Percentiles rank a stretch among this genome's conserved stretches.
These are phyloP conservation scores for Suillus paluster DNA, from an alignment of 768 basidiomycete species.

Conservation along the genomic window DNA sequence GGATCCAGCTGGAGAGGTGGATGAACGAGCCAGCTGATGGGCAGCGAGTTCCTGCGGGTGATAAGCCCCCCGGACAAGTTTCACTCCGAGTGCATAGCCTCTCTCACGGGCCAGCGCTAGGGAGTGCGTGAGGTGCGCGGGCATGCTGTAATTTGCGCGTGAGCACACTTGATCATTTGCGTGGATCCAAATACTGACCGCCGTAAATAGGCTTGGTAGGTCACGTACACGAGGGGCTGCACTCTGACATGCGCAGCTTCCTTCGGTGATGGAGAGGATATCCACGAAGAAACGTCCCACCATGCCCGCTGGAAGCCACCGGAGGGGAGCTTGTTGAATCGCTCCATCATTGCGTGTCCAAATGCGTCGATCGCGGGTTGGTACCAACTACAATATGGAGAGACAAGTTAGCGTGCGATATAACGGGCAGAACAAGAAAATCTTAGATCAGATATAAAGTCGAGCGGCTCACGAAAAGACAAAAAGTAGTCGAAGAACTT, in stretches of 20 bases:
- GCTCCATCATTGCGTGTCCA: constrained; percentile 71
- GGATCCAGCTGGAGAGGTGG: constrained; percentile 16
- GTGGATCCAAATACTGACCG: constrained; percentile 46
- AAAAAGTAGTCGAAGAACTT: background rate
- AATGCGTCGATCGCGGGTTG: constrained; percentile 84
- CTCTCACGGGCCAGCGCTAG: constrained; percentile 66
- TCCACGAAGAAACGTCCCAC: background rate
- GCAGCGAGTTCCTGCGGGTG: constrained; percentile 74
- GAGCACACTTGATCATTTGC: background rate
- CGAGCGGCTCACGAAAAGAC: background rate
- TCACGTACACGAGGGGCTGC: constrained; percentile 80
- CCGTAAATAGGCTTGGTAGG: constrained; percentile 88
- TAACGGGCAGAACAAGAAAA: too few species aligned
- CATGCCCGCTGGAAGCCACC: background rate
- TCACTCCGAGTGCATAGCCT: constrained; percentile 82
- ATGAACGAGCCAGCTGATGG: constrained; percentile 19
- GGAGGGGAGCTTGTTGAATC: constrained; percentile 61
- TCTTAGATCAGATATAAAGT: too few species aligned
- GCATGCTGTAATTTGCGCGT: constrained; percentile 50
- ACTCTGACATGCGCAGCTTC: constrained; percentile 25
- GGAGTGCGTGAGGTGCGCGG: constrained; percentile 65
- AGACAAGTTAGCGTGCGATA: background rate
- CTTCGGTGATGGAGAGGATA: background rate
- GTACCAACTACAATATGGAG: constrained; percentile 51
- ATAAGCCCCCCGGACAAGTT: constrained; percentile 94